Evolutionary conservation across 257 asterid genomes (phyloP), one percentile per base, ranked within the genome.

Genomic region (Petrea volubilis): DNA sequence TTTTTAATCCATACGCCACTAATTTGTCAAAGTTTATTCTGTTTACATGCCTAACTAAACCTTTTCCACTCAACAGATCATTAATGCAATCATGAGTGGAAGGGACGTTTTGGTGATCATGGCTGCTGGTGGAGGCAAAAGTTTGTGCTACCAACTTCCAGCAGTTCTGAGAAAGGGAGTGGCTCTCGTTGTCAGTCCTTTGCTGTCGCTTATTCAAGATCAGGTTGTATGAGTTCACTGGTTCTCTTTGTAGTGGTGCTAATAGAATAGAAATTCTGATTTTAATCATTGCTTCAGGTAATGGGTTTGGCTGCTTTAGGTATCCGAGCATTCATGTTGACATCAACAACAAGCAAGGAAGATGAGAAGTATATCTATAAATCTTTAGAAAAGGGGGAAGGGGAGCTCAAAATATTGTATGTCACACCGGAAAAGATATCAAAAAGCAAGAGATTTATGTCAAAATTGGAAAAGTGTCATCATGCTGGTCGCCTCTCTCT

Each of bases 101-200:
- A 91, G 88, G 80, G 97, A 94, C 75, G 96, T 91, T 74, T 82
- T 94, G 55, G 99, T 94, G 34, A 94, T 94, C 71, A 94, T 91
- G 97, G 99, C 99, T 51, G 99, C 99, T 74, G 97, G 99, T 69
- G 99, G 99, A 52, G 99, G 99, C 67, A 94, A 94, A 86, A 91
- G 97, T 78, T 86, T 94, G 50, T 94, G 99, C 83, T 94, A 94
- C 84, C 99, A 94, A 77, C 99, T 91, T 80, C 99, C 99, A 5
- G 95, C 97, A 6, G 77, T 94, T 82, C 92, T 94, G 64, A 85
- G 79, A 71, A 78, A 85, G 38, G 97, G 99, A 51, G 89, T 91
- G 75, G 86, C 96, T 74, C 92, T 94, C 68, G 96, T 91, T 38
- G 91, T 94, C 87, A 91, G 97, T 75, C 99, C 97, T 78, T 81